Evolutionary conservation across 2,329 filamentous ascomycete species (phyloP), one percentile per base, ranked within the genome.

Genomic region (Plectosphaerella sp.): DNA sequence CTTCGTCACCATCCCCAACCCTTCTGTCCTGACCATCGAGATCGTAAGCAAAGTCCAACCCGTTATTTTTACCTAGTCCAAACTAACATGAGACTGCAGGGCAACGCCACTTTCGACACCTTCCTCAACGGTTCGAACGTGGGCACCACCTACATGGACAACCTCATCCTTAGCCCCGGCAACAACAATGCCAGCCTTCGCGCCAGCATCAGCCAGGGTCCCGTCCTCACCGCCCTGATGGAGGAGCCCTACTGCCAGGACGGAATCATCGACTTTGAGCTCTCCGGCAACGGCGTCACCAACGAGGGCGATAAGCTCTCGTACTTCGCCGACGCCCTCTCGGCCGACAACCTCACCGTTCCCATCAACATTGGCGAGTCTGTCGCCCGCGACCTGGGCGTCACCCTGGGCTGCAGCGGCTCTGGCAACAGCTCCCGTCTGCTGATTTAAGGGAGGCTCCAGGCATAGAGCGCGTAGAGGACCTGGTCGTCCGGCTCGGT

Each of bases 21-120:
- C 74, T 7, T 86, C 84, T 2, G 68, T 80, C 49, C 75, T 86
- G 62, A 82, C 77, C n/a, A 74, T 89, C 49, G 78, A 86, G 35
- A 78, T 89, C 60, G 81, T 83, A 70, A 69, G 78, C 3, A 46
- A n/a, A 24, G 15, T 45, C 15, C 20, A 37, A 22, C 5, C 35
- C 10, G 2, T 24, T 12, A 12, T 14, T n/a, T 35, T 28, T 18
- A 47, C 11, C 49, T 11, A 8, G 14, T 43, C 10, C 41, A 18
- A 43, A 20, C 11, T 58, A 25, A 53, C 49, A 24, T 28, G 9
- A 18, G 25, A 39, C 20, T 46, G 14, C 25, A 84, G 74, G 86
- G 86, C 59, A 86, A 88, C 60, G 72, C 82, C 36, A 79, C 78
- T 25, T 86, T 87, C 67, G 68, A 74, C 66, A 83, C 82, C 62